Evolutionary conservation across 1,139 yeast species (phyloP), one percentile per base, ranked within the genome.

Genomic region (Kurtzmaniella quercitrusa): DNA sequence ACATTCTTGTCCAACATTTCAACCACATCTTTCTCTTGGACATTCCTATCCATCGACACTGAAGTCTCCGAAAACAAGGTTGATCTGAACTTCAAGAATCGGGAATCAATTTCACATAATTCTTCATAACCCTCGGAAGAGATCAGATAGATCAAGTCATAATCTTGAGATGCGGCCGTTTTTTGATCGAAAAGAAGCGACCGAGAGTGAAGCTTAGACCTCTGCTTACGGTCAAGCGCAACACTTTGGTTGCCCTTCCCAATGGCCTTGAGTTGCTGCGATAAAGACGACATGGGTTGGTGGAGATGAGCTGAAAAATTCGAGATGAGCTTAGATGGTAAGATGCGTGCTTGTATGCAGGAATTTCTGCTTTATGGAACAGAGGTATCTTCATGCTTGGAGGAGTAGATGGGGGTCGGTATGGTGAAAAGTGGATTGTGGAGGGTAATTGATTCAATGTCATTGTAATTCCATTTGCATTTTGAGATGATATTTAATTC

Each of bases 81-180:
- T 46, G 71, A 73, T 52, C 75, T 77, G 60, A 93, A 93, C 50
- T 77, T 77, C 8, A 69, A 60, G 59, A 93, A 91, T 46, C 93
- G 75, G n/a, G 79, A 73, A 56, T 93, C 97, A 18, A 91, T 64
- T 15, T 75, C 68, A 42, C 77, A 77, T 43, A 93, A 71, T 53
- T 88, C 94, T 34, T 80, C 81, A 42, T 90, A 73, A 0, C 96
- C 96, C 48, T 85, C 94, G 8, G 77, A 56, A 2, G 94, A 86
- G 45, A 81, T 77, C 44, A 82, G 79, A 59, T 77, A 87, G 49
- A 93, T 81, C 43, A 84, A 74, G 57, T 90, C 97, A 58, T 80
- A 90, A 62, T 94, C 98, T 68, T 94, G 98, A 34, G 91, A 78
- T 10, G 95, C 87, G 21, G 99, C 98, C 46, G 81, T 82, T 57